Percentiles rank a stretch among this genome's conserved stretches.
phyloP scores from a whole-genome alignment of 345 rosid species.

The Rhodamnia argentea region DNA sequence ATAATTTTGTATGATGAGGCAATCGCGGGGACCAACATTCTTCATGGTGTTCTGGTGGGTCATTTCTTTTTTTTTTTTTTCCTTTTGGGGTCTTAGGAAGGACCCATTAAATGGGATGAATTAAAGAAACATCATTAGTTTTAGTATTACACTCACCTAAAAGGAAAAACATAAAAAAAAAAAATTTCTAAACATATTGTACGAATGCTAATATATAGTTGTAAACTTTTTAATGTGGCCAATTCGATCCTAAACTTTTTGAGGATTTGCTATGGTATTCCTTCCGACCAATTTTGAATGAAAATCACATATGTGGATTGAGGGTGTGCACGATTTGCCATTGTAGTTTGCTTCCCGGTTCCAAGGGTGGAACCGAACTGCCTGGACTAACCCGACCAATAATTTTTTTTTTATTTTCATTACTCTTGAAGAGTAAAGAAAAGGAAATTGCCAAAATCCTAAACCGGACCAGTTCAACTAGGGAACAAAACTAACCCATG shows the following conservation, averaged over 20 bases:
- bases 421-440: no score
- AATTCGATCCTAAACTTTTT: fast-evolving
- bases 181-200: not conserved
- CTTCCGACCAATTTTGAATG: not conserved
- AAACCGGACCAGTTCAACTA: no score
- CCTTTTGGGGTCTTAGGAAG: not conserved
- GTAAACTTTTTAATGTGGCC: not conserved
- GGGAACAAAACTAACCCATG: no score
- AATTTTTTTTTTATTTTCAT: no score
- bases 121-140: not conserved
- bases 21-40: not conserved
- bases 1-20: not conserved
- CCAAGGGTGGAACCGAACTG: no score
- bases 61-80: not conserved
- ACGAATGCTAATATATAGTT: not conserved
- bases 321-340: no score
- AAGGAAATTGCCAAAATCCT: no score
- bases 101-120: not conserved
- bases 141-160: not conserved
- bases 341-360: no score
- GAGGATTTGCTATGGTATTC: not conserved
- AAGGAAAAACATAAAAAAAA: not conserved
- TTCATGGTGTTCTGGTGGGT: not conserved
- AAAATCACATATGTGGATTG: not conserved
- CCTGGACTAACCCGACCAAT: no score